Base-by-base conservation (phyloP, 257 asterid species). In the Solanum lignicaule region DNA sequence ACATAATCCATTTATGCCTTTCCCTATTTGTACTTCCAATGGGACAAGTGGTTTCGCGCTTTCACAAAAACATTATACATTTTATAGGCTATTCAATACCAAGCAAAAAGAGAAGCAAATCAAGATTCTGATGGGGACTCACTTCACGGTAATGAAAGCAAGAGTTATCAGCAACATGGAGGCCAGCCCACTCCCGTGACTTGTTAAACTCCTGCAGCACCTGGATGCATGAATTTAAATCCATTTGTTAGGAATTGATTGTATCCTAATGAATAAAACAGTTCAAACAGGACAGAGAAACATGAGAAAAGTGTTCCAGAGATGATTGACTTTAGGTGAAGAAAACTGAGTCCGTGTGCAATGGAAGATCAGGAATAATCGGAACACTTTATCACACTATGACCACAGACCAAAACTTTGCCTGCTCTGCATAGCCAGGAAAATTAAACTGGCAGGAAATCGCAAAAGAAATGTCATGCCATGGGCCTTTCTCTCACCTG, bases 111-210 rank as follows among this genome's bases (percentile, higher is more conserved):
- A 18, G 16, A 35, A 74, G 52, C n/a, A 25, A 78, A 78, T 78
- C 62, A 41, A 78, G 84, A 2, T 78, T 78, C 65, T 78, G 36
- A 79, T 43, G 65, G 27, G 31, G 58, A 95, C 99, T 92, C 90
- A 96, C 98, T 76, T 95, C 91, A 39, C 96, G 98, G 94, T 94
- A 97, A 89, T 97, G 99, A 91, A 94, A 97, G 92, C 99, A 97
- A 69, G 99, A 97, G 90, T 94, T 97, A 94, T 97, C 99, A 72
- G 98, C 99, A 83, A 93, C 95, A 87, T 97, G 98, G 87, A 95
- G 95, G 20, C 90, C 97, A 82, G 99, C 93, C 99, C 99, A 97
- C 74, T 91, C 95, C 88, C 89, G 93, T 86, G 94, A 95, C 88
- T 81, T 84, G 89, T 86, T 90, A 90, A 96, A 90, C 91, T 97